Conservation (phyloP, 306 rosid genomes). For the Crataegus laevigata region DNA sequence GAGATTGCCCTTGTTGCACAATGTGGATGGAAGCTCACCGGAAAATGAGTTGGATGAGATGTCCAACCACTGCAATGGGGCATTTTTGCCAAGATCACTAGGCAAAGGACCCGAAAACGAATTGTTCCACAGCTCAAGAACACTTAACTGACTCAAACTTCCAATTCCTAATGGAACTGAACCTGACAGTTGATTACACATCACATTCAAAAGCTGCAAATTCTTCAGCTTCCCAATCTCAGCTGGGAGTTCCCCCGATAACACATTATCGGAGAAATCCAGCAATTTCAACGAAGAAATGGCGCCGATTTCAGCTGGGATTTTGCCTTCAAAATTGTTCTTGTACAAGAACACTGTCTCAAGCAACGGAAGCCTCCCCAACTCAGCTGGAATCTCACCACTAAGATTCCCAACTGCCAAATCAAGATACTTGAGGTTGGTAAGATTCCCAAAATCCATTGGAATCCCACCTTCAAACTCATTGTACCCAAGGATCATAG, state of each 20-base stretch:
- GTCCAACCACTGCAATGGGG: constrained; percentile 82
- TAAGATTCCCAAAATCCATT: constrained; percentile 68
- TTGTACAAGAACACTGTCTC: constrained; percentile 73
- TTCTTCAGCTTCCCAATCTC: constrained; percentile 58
- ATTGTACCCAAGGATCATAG: constrained; percentile 72
- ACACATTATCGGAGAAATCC: constrained; percentile 76
- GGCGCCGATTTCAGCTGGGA: constrained; percentile 50
- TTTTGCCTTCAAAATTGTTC: constrained; percentile 58
- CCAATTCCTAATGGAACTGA: constrained; percentile 62
- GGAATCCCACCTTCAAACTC: constrained; percentile 79
- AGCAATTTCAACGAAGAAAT: constrained; percentile 47
- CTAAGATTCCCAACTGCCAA: constrained; percentile 78
- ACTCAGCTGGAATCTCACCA: constrained; percentile 60
- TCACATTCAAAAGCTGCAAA: constrained; percentile 72
- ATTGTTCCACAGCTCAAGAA: constrained; percentile 89
- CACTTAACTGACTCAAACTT: constrained; percentile 46
- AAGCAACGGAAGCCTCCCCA: constrained; percentile 51
- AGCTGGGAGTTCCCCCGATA: constrained; percentile 66
- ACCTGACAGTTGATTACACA: constrained; percentile 73
- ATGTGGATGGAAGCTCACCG: constrained; percentile 65
- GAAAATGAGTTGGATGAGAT: constrained; percentile 78
- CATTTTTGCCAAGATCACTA: constrained; percentile 60
- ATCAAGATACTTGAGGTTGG: constrained; percentile 77
- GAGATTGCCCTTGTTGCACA: constrained; percentile 73
- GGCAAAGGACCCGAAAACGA: constrained; percentile 75